These are phyloP conservation scores for Lachnum nothofagi DNA, from an alignment of 2,329 filamentous ascomycete genomes.

Conservation along the genomic window DNA sequence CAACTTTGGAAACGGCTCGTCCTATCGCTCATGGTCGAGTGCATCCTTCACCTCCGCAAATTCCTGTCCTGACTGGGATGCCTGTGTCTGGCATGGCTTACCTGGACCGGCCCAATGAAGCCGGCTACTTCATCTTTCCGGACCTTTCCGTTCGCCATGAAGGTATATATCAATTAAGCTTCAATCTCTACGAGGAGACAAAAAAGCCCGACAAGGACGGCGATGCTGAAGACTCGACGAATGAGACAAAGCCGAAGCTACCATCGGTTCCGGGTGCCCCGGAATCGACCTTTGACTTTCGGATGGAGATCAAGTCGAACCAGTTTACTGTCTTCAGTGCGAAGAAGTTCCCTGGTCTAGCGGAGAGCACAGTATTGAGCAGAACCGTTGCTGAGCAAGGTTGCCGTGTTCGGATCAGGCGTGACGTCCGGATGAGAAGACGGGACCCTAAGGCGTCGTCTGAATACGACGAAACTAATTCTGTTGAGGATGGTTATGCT, in stretches of 20 bases:
- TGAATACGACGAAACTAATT: slow-evolving; percentile 40
- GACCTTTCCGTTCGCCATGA: slow-evolving; percentile 95
- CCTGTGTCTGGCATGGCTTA: slow-evolving; percentile 95
- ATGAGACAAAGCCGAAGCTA: slow-evolving; percentile 28
- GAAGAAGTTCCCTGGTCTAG: slow-evolving; percentile 95
- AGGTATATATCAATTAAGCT: slow-evolving; percentile 83
- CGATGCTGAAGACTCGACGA: slow-evolving; percentile 46
- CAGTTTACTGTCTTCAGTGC: slow-evolving; percentile 90
- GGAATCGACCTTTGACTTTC: slow-evolving; percentile 63
- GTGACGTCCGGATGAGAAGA: slow-evolving; percentile 88
- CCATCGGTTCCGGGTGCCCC: slow-evolving; percentile 37
- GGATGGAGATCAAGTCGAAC: slow-evolving; percentile 82
- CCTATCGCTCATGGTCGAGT: slow-evolving; percentile 77
- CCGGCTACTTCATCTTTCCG: slow-evolving; percentile 95
- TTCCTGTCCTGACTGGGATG: slow-evolving; percentile 86
- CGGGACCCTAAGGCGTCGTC: slow-evolving; percentile 66
- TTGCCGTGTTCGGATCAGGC: slow-evolving; percentile 89
- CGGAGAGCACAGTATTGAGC: slow-evolving; percentile 82
- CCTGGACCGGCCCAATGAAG: slow-evolving; percentile 73
- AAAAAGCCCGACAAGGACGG: slow-evolving; percentile 72
- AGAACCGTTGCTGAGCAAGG: slow-evolving; percentile 93
- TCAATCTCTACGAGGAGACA: slow-evolving; percentile 89
- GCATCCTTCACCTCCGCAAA: slow-evolving; percentile 59
- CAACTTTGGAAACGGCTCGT: slow-evolving; percentile 81
- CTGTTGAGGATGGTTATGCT: slow-evolving; percentile 56